A percentile compares a stretch with the other conserved stretches of the same genome.
These are phyloP conservation scores for Mycena crocata DNA, from an alignment of 768 basidiomycete genomes.

Conservation along the genomic window DNA sequence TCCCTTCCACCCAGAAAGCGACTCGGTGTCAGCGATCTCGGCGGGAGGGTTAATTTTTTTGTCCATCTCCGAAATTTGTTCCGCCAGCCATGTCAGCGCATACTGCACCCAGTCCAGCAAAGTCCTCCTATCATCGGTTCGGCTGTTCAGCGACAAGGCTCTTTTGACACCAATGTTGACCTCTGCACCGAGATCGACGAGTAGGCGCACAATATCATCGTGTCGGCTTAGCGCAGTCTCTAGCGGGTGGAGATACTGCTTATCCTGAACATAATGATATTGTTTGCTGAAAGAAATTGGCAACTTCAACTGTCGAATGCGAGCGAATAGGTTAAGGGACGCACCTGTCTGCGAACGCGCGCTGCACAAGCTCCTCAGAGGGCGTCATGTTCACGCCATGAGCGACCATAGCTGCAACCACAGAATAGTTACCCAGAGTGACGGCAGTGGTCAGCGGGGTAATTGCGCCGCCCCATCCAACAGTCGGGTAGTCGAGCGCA, in stretches of 20 bases:
- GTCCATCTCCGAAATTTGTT: slow-evolving; percentile 39
- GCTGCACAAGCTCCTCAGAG: slow-evolving; percentile 49
- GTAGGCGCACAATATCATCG: slow-evolving; percentile 53
- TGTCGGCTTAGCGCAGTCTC: slow-evolving; percentile 50
- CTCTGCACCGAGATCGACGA: slow-evolving; percentile 52
- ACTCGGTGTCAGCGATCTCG: background rate
- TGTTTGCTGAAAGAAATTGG: slow-evolving; percentile 10
- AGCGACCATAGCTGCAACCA: slow-evolving; percentile 50
- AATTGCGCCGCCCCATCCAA: slow-evolving; percentile 38
- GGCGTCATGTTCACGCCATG: slow-evolving; percentile 53
- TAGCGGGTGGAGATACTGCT: slow-evolving; percentile 45
- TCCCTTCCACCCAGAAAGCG: slow-evolving; percentile 26
- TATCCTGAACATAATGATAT: slow-evolving; percentile 38
- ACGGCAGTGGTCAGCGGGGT: slow-evolving; percentile 56
- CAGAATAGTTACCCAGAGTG: slow-evolving; percentile 45
- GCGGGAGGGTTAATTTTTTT: slow-evolving; percentile 12
- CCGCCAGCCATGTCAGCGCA: slow-evolving; percentile 39
- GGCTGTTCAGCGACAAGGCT: slow-evolving; percentile 34
- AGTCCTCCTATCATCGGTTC: slow-evolving; percentile 37
- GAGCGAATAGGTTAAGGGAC: slow-evolving; percentile 14
- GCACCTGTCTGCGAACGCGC: slow-evolving; percentile 49
- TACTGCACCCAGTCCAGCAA: slow-evolving; percentile 54
- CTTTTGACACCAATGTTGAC: slow-evolving; percentile 47
- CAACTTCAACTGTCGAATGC: background rate
- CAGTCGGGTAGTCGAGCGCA: slow-evolving; percentile 53